Evolutionary conservation across 169 alveolate species (phyloP).

Genomic region (Plasmodium chabaudi): DNA sequence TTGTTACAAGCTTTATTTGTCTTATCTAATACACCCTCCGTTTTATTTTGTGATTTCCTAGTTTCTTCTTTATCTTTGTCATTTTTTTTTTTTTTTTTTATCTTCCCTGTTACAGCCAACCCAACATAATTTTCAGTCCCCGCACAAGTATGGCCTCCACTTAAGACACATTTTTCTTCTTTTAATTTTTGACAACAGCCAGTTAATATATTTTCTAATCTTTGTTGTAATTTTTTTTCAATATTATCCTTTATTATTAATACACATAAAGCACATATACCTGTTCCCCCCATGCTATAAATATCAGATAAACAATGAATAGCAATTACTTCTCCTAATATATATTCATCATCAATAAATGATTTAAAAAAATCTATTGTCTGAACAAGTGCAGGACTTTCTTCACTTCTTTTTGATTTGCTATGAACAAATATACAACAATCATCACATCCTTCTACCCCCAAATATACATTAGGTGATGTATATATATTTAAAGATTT

Average conservation of each 20-base stretch:
- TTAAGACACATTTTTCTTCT: slow-evolving; percentile 75
- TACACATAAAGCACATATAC: slow-evolving; percentile 72
- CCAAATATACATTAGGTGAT: slow-evolving; percentile 71
- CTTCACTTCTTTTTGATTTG: slow-evolving; percentile 46
- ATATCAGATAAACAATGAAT: slow-evolving; percentile 75
- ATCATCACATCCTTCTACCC: slow-evolving; percentile 75
- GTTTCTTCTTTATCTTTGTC: not conserved
- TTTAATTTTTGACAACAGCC: slow-evolving; percentile 73
- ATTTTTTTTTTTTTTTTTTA: slow-evolving; percentile 26
- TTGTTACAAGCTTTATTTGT: not conserved
- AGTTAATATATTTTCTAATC: slow-evolving; percentile 67
- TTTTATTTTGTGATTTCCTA: not conserved
- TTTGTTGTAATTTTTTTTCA: slow-evolving; percentile 69
- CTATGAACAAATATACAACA: slow-evolving; percentile 76
- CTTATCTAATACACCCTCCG: not conserved
- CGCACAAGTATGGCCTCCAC: slow-evolving; percentile 79
- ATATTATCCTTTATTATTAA: slow-evolving; percentile 74
- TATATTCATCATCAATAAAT: slow-evolving; percentile 75
- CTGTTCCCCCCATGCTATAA: slow-evolving; percentile 77
- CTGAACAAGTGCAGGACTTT: slow-evolving; percentile 75
- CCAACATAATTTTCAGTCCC: slow-evolving; percentile 76
- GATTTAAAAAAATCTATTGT: slow-evolving; percentile 75
- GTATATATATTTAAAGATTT: slow-evolving; percentile 36
- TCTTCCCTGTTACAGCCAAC: slow-evolving; percentile 74
- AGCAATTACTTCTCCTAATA: slow-evolving; percentile 71